A percentile compares a stretch with the other conserved stretches of the same genome.
Conservation (phyloP, 2,329 filamentous ascomycete genomes). For the Chaetothyriales sp. region DNA sequence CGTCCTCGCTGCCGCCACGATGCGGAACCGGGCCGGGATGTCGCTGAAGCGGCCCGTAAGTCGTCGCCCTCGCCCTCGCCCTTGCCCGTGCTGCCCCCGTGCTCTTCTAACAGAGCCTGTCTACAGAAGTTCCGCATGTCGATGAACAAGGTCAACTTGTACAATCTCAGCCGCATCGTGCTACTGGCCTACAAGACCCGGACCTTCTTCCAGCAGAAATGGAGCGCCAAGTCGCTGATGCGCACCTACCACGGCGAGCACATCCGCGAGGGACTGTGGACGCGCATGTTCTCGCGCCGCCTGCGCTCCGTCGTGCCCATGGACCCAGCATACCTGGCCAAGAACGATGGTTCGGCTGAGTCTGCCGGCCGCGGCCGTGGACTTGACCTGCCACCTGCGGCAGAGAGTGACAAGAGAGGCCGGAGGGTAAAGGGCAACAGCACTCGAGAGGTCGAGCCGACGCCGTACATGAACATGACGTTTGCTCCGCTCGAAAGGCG, state of each 20-base stretch:
- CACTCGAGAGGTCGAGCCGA: constrained; percentile 21
- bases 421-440: constrained; percentile 2
- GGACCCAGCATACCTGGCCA: constrained; percentile 63
- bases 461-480: constrained; percentile 88
- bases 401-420: not conserved
- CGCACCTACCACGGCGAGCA: constrained; percentile 91
- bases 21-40: constrained; percentile 32
- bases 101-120: constrained; percentile 1
- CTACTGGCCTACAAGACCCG: constrained; percentile 28
- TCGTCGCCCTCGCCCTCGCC: not conserved
- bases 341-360: constrained; percentile 65
- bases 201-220: constrained; percentile 98
- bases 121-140: constrained; percentile 77
- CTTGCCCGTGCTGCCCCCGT: not conserved
- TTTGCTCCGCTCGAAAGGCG: constrained; percentile 83
- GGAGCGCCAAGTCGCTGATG: constrained; percentile 68
- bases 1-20: constrained; percentile 10
- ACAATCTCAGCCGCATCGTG: constrained; percentile 54
- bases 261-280: constrained; percentile 83
- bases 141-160: constrained; percentile 96
- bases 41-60: constrained; percentile 26
- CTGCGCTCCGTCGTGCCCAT: constrained; percentile 74
- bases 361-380: constrained; percentile 75
- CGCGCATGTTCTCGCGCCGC: constrained; percentile 74
- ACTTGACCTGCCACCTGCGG: constrained; percentile 22